A percentile compares a stretch with the other conserved stretches of the same genome.
Conservation (phyloP, 352 stramenopile genomes). For the Phytophthora sojae region DNA sequence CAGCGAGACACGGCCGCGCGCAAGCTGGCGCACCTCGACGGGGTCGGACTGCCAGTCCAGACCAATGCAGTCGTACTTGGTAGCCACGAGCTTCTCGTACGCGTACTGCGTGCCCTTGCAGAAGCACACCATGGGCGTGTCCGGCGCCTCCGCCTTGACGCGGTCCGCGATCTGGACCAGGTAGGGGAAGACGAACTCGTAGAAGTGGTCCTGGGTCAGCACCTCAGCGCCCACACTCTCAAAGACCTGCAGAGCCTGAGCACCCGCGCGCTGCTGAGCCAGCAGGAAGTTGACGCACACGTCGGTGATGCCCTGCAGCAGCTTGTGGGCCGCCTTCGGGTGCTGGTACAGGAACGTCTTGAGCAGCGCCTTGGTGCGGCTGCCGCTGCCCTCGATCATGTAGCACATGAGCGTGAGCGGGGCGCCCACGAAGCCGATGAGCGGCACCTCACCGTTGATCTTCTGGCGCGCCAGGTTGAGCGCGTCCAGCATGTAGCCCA, state of each 20-base stretch:
- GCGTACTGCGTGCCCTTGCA: constrained; percentile 88
- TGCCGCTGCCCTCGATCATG: constrained; percentile 98
- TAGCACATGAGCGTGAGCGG: constrained; percentile 98
- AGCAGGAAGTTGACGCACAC: constrained; percentile 97
- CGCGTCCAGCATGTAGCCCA: constrained; percentile 96
- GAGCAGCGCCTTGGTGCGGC: constrained; percentile 94
- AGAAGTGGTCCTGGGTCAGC: constrained; percentile 94
- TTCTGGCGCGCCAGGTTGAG: constrained; percentile 94
- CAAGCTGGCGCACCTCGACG: constrained; percentile 81
- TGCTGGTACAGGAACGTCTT: constrained; percentile 97
- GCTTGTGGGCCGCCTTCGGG: constrained; percentile 88
- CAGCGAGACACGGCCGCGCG: constrained; percentile 74
- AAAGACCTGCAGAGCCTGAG: constrained; percentile 97
- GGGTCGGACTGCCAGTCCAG: constrained; percentile 96
- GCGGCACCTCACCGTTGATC: constrained; percentile 92
- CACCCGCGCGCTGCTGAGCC: constrained; percentile 93
- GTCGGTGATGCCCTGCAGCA: constrained; percentile 95
- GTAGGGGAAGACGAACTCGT: constrained; percentile 95
- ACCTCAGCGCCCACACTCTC: constrained; percentile 97
- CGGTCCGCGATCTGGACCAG: constrained; percentile 81
- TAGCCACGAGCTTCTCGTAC: constrained; percentile 71
- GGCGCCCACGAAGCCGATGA: constrained; percentile 98
- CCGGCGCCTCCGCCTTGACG: constrained; percentile 72
- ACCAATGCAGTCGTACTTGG: constrained; percentile 95
- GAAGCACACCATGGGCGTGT: constrained; percentile 85